Percentiles rank a stretch among this genome's conserved stretches.
Conservation (phyloP, 208 protist species). For the Leishmania guyanensis region DNA sequence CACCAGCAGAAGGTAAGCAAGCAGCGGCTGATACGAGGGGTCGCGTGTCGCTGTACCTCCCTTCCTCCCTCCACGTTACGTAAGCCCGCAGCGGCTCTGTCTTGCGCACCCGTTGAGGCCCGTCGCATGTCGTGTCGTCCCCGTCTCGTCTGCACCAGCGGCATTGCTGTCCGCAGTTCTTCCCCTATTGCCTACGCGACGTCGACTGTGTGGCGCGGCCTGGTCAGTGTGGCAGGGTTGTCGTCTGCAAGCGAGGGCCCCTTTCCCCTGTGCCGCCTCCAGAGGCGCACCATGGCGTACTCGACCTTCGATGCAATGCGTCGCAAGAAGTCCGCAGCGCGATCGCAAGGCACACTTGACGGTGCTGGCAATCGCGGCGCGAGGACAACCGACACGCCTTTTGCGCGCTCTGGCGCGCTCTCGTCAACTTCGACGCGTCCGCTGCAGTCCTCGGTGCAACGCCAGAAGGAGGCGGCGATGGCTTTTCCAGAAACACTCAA, state of each 20-base stretch:
- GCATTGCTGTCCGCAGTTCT: neutral
- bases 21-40: neutral
- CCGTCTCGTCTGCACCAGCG: neutral
- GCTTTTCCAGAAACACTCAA: slow-evolving; percentile 78
- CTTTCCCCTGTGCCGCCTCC: neutral
- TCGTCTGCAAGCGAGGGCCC: neutral
- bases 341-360: neutral
- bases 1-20: neutral
- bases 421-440: slow-evolving; percentile 33
- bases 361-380: neutral
- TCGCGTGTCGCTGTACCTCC: neutral
- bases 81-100: neutral
- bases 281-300: slow-evolving; percentile 31
- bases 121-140: neutral
- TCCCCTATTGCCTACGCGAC: neutral
- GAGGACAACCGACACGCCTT: neutral
- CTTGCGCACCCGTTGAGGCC: neutral
- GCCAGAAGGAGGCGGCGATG: slow-evolving; percentile 46
- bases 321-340: slow-evolving; percentile 1
- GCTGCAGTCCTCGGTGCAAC: slow-evolving; percentile 50
- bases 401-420: neutral
- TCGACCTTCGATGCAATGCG: slow-evolving; percentile 42
- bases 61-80: neutral
- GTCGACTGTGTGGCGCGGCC: neutral
- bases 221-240: neutral